phyloP scores from a whole-genome alignment of 176 grass and related monocot species.

The Zoysia pacifica region DNA sequence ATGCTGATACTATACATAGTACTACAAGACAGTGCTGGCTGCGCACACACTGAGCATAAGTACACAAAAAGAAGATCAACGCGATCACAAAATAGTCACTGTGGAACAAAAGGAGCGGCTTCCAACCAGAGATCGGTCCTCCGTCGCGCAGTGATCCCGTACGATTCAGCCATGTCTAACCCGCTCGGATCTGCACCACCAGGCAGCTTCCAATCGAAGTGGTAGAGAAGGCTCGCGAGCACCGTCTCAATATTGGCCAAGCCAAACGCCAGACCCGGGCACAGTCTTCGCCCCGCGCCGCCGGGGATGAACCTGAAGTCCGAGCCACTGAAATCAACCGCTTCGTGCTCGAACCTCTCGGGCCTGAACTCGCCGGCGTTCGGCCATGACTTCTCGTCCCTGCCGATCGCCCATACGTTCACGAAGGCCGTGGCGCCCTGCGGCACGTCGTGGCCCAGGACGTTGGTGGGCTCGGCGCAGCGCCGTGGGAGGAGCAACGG shows the following conservation, averaged over 20 bases:
- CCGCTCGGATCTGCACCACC: neutral
- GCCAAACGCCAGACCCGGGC: constrained; percentile 42
- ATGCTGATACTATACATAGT: no score
- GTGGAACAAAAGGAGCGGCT: neutral
- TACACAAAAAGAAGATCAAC: neutral
- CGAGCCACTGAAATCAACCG: neutral
- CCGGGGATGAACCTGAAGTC: constrained; percentile 42
- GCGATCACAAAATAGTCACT: neutral
- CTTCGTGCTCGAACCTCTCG: constrained; percentile 20
- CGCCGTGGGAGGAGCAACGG: constrained; percentile 45
- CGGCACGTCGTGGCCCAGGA: constrained; percentile 48
- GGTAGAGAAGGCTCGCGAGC: constrained; percentile 35
- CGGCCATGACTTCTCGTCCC: constrained; percentile 42
- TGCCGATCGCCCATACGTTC: constrained; percentile 50
- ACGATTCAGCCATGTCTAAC: constrained; percentile 38
- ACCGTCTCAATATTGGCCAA: constrained; percentile 22
- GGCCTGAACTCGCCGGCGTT: constrained; percentile 42
- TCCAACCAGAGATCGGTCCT: neutral
- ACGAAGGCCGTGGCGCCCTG: constrained; percentile 16
- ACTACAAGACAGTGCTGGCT: no score
- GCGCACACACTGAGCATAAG: no score
- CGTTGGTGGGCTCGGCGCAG: constrained; percentile 20
- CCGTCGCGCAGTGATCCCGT: constrained; percentile 1
- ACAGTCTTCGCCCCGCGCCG: constrained; percentile 40
- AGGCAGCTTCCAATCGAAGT: constrained; percentile 38